phyloP scores from a whole-genome alignment of 371 early-diverging fungal species.

The Mortierella sp. region DNA sequence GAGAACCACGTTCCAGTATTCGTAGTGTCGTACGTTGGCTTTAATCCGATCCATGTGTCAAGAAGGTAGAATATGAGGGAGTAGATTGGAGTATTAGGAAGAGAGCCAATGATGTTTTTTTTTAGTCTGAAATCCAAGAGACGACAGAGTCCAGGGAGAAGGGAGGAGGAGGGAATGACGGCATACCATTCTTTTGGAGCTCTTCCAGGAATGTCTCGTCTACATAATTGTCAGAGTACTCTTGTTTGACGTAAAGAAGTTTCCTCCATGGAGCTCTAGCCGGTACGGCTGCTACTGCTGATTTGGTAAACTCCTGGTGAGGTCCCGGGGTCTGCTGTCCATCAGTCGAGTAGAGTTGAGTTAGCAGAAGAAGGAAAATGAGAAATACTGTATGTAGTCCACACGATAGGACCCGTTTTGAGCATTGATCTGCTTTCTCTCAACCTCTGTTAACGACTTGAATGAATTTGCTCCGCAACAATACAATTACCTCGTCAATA shows the following conservation, averaged over 20 bases:
- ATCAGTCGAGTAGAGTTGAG: background rate
- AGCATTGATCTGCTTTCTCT: too few relatives aligned
- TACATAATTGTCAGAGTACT: conserved; percentile 94
- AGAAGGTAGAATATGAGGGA: background rate
- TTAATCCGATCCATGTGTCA: background rate
- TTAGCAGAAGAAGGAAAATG: background rate
- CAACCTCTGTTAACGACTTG: too few relatives aligned
- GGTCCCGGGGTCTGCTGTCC: conserved; percentile 14
- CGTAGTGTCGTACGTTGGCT: conserved; percentile 79
- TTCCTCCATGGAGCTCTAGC: conserved; percentile 81
- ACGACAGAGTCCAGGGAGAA: background rate
- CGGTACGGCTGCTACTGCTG: conserved; percentile 8
- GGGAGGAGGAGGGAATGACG: background rate
- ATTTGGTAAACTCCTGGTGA: conserved; percentile 10
- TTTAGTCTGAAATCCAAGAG: background rate
- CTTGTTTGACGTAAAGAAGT: conserved; percentile 89
- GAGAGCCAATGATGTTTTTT: background rate
- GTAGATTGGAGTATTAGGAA: background rate
- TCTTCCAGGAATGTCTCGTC: conserved; percentile 88
- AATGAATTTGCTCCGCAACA: too few relatives aligned
- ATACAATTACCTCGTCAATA: conserved; percentile 5
- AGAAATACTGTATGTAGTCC: background rate
- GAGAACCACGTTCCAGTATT: conserved; percentile 77
- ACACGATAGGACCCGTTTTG: too few relatives aligned
- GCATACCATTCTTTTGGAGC: conserved; percentile 88